Percentiles rank a stretch among this genome's conserved stretches.
Evolutionary conservation across 331 rosid species (phyloP).

Genomic region (Phaseolus coccineus): DNA sequence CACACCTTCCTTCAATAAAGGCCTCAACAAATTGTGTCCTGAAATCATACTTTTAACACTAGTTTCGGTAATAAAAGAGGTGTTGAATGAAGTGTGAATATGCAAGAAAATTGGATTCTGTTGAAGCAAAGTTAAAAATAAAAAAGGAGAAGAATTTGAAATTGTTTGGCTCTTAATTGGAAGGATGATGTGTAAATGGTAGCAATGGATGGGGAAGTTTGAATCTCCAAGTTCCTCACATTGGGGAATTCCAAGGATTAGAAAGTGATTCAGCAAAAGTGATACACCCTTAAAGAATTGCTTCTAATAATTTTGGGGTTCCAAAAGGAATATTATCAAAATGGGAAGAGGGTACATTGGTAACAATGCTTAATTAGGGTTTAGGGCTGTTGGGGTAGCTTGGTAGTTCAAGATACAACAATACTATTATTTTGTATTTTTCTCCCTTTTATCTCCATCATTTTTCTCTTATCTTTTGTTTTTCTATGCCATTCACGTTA

Average conservation of each 20-base stretch:
- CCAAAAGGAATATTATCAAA: neutral
- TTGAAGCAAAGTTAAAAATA: neutral
- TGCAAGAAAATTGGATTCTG: constrained; percentile 21
- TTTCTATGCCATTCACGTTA: constrained; percentile 32
- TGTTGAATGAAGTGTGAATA: neutral
- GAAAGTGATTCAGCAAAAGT: constrained; percentile 24
- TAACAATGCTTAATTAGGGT: neutral
- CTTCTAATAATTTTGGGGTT: neutral
- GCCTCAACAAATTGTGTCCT: neutral
- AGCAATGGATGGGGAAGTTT: constrained; percentile 13
- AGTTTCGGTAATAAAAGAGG: neutral
- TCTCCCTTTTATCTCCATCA: neutral
- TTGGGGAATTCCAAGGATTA: constrained; percentile 34
- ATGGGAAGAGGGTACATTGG: neutral
- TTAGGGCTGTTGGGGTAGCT: neutral
- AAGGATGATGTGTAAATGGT: neutral
- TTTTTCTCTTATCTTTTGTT: neutral
- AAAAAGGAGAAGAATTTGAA: constrained; percentile 38
- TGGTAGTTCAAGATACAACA: constrained; percentile 13
- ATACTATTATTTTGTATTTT: constrained; percentile 28
- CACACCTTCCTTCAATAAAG: neutral
- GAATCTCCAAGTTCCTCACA: constrained; percentile 17
- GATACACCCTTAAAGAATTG: neutral
- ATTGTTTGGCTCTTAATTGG: constrained; percentile 35
- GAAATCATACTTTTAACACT: neutral